phyloP scores from a whole-genome alignment of 495 filamentous ascomycete genomes.

The Trichoderma parareesei region DNA sequence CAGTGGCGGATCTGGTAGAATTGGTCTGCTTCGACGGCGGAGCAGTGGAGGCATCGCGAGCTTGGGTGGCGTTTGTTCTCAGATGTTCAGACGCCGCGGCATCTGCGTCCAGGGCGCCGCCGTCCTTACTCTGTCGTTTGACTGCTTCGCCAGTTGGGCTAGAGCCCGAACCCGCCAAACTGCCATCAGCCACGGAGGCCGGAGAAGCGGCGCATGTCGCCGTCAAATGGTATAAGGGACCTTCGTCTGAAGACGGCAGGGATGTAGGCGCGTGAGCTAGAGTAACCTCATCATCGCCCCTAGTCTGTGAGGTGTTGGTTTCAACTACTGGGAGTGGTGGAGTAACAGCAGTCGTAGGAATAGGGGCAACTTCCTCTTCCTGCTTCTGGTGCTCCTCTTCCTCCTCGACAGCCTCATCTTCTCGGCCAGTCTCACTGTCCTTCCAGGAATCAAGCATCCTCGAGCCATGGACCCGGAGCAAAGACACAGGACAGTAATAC shows the following conservation, averaged over 20 bases:
- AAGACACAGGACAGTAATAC: constrained; percentile 87
- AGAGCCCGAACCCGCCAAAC: neutral
- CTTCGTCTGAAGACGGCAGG: neutral
- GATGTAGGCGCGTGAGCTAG: neutral
- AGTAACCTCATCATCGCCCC: neutral
- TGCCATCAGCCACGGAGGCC: neutral
- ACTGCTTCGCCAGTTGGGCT: neutral
- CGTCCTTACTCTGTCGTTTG: neutral
- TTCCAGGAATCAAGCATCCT: constrained; percentile 94
- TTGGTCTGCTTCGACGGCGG: neutral
- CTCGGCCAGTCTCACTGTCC: constrained; percentile 36
- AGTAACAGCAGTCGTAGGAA: neutral
- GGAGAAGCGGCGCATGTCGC: neutral
- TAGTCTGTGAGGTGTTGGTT: neutral
- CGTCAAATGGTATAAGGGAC: neutral
- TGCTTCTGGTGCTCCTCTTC: constrained; percentile 17
- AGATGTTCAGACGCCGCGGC: neutral
- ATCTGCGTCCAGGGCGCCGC: neutral
- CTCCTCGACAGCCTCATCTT: constrained; percentile 36
- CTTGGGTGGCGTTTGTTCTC: neutral
- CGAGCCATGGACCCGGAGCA: constrained; percentile 87
- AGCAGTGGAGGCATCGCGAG: neutral
- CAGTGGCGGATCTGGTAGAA: neutral
- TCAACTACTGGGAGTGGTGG: constrained; percentile 17
- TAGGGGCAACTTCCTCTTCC: neutral